Evolutionary conservation across 345 rosid species (phyloP).

Genomic region (Aquilaria yunnanensis): DNA sequence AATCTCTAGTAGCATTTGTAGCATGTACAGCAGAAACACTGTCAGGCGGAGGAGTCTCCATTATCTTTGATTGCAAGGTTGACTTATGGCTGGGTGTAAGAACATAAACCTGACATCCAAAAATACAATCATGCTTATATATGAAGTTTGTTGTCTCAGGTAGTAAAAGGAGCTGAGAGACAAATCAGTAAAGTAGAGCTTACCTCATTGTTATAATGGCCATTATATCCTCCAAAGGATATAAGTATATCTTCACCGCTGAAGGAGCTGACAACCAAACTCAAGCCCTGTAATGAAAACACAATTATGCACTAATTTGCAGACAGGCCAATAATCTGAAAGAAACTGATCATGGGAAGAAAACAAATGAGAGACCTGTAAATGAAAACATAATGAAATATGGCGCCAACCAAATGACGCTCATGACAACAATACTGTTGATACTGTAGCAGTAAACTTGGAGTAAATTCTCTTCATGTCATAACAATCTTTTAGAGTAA

Average conservation of each 20-base stretch:
- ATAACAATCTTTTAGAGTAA: no score
- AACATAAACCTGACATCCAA: constrained; percentile 56
- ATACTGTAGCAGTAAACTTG: no score
- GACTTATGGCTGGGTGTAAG: constrained; percentile 96
- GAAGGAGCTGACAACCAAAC: constrained; percentile 75
- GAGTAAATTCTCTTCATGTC: no score
- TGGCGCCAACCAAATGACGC: no score
- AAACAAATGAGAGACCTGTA: no score
- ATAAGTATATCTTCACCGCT: constrained; percentile 84
- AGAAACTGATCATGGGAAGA: no score
- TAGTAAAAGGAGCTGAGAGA: neutral
- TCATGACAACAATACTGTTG: no score
- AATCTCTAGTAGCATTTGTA: constrained; percentile 71
- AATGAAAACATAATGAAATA: no score
- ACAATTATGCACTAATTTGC: constrained; percentile 10
- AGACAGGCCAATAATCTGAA: no score
- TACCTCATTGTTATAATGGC: constrained; percentile 93
- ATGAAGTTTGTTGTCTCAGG: no score
- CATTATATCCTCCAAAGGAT: constrained; percentile 97
- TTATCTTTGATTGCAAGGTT: constrained; percentile 62
- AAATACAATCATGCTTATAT: neutral
- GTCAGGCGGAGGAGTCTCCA: constrained; percentile 53
- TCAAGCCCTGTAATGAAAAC: constrained; percentile 61
- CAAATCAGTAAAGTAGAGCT: neutral
- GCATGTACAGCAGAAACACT: constrained; percentile 71